These are phyloP conservation scores for Xylaria venustula DNA, from an alignment of 495 filamentous ascomycete species.

Conservation along the genomic window DNA sequence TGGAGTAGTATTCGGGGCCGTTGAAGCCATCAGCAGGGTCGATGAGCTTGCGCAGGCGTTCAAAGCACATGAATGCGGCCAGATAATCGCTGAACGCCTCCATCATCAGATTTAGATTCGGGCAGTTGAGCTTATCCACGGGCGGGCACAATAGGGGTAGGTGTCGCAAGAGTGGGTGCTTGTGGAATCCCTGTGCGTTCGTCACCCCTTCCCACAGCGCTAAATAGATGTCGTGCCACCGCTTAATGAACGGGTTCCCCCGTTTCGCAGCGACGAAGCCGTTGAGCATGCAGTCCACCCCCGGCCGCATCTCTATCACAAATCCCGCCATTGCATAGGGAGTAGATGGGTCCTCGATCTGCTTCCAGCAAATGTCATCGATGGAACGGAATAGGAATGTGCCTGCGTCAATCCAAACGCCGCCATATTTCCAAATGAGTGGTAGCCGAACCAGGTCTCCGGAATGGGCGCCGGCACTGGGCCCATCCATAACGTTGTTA, in stretches of 20 bases:
- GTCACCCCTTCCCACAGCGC: constrained; percentile 36
- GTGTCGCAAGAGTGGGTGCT: constrained; percentile 34
- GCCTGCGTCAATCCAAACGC: constrained; percentile 42
- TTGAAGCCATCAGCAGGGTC: constrained; percentile 31
- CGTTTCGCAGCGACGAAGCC: constrained; percentile 39
- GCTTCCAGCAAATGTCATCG: constrained; percentile 43
- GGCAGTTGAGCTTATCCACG: constrained; percentile 22
- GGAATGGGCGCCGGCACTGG: constrained; percentile 29
- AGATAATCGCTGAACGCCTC: constrained; percentile 30
- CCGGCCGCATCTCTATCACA: constrained; percentile 26
- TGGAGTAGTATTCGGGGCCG: constrained; percentile 28
- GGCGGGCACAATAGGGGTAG: constrained; percentile 26
- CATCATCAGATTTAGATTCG: constrained; percentile 20
- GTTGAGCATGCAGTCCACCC: constrained; percentile 33
- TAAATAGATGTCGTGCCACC: constrained; percentile 39
- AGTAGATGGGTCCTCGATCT: constrained; percentile 34
- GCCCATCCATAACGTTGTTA: constrained; percentile 34
- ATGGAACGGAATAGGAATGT: constrained; percentile 36
- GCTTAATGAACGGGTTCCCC: constrained; percentile 36
- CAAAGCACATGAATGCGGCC: constrained; percentile 27
- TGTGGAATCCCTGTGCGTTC: constrained; percentile 28
- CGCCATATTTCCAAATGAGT: constrained; percentile 35
- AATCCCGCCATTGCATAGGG: constrained; percentile 37
- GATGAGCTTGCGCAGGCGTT: constrained; percentile 28
- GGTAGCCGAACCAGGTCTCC: constrained; percentile 39